Conservation (phyloP, 345 rosid genomes). For the Citrus medica region DNA sequence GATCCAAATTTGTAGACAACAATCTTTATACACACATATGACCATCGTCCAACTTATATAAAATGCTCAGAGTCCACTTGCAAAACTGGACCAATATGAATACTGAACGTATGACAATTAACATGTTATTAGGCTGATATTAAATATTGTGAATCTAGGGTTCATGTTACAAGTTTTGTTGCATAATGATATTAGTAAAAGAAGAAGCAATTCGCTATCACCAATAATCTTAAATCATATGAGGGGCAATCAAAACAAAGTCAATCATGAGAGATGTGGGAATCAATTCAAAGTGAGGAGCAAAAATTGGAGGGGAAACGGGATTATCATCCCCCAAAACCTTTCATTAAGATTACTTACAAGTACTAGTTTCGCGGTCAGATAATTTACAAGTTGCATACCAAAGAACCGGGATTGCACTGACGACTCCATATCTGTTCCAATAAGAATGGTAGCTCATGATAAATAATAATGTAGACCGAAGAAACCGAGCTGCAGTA, state of each 20-base stretch:
- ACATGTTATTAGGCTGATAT: neutral
- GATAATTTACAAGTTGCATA: slow-evolving; percentile 10
- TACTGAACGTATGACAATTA: neutral
- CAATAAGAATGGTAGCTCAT: neutral
- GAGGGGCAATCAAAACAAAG: neutral
- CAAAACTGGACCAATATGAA: neutral
- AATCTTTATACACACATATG: neutral
- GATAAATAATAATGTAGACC: neutral
- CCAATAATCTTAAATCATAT: neutral
- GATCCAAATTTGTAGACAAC: neutral
- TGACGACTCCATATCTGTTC: neutral
- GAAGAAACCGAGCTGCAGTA: neutral
- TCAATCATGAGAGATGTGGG: neutral
- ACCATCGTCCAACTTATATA: neutral
- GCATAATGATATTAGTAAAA: neutral
- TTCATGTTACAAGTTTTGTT: neutral
- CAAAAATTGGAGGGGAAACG: slow-evolving; percentile 1
- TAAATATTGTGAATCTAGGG: neutral
- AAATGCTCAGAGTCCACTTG: neutral
- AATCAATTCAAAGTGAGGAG: neutral
- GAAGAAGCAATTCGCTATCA: neutral
- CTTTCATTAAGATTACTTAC: neutral
- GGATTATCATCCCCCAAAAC: neutral
- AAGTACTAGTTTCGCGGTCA: neutral
- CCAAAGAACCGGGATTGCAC: neutral